Base-by-base conservation (phyloP, 1,284 basidiomycete genomes). In the Cutaneotrichosporon sp. region DNA sequence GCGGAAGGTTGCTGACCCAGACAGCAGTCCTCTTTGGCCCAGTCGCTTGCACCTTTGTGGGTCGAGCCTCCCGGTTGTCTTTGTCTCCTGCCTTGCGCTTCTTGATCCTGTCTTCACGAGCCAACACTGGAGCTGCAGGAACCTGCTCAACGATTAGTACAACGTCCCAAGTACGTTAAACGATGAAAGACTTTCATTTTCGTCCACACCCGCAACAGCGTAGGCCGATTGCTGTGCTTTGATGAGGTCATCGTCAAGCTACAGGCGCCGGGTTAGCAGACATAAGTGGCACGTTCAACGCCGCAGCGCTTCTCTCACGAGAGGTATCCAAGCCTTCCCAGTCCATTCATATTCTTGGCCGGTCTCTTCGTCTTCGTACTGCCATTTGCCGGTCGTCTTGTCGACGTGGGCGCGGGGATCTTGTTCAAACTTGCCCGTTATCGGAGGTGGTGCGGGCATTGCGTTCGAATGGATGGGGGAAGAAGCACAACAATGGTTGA, bases 211-310 rank as follows among this genome's bases (percentile, higher is more conserved):
- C 34, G 84, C 85, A 2, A 97, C 84, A 3, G 92, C 89, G 80
- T 97, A 97, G 2, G 92, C 92, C 4, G 91, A 91, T 81, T 97
- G 95, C 76, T 97, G 94, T 42, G 87, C 88, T 73, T 87, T 88
- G 66, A 94, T 75, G 26, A 90, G 83, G 66, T 91, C 90, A 67
- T 94, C 91, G 70, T 92, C 90, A 40, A 92, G 82, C 91, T 88
- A 52, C 51, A 34, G 49, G 6, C 47, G 18, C 16, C 26, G n/a
- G 31, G n/a, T 42, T n/a, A 52, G 52, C 49, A 40, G 21, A 9
- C 36, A 56, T 38, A n/a, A 56, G 31, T 53, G 51, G 8, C 30
- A 53, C 18, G 30, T 31, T 30, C 32, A 14, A 53, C 31, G 31
- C 42, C 26, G 51, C 30, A 32, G 51, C 30, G 31, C 55, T 11